Percentiles rank a stretch among this genome's conserved stretches.
Conservation (phyloP, 1,284 basidiomycete genomes). For the Xerocomus amazonicus region DNA sequence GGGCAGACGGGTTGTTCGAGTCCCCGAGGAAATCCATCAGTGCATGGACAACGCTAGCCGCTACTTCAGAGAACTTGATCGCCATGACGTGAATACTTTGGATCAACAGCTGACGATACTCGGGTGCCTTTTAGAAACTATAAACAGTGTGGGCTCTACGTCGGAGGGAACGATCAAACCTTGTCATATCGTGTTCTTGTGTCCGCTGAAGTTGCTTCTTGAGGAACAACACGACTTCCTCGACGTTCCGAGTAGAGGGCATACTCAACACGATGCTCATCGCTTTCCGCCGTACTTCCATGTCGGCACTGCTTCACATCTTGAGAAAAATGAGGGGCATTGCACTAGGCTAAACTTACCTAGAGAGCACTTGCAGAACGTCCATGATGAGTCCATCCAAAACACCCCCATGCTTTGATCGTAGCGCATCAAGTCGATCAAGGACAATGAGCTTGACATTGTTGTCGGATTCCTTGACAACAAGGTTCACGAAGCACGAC, state of each 20-base stretch:
- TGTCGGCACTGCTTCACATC: conserved; percentile 67
- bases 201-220: conserved; percentile 98
- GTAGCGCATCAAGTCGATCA: conserved; percentile 84
- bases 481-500: conserved; percentile 84
- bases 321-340: background rate
- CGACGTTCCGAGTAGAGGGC: conserved; percentile 95
- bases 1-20: conserved; percentile 90
- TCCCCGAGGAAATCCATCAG: conserved; percentile 99
- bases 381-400: conserved; percentile 96
- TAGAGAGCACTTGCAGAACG: conserved; percentile 86
- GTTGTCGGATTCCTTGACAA: conserved; percentile 96
- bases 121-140: conserved; percentile 61
- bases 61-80: conserved; percentile 97
- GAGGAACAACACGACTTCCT: conserved; percentile 93
- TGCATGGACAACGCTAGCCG: conserved; percentile 93
- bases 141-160: background rate
- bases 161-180: conserved; percentile 34
- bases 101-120: conserved; percentile 96
- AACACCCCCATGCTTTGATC: conserved; percentile 87
- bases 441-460: conserved; percentile 99
- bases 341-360: conserved; percentile 39
- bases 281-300: conserved; percentile 95
- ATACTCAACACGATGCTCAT: conserved; percentile 89
- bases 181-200: conserved; percentile 85
- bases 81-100: conserved; percentile 97